Base-by-base conservation (phyloP, 2,329 filamentous ascomycete genomes). In the Davidsoniella australis region DNA sequence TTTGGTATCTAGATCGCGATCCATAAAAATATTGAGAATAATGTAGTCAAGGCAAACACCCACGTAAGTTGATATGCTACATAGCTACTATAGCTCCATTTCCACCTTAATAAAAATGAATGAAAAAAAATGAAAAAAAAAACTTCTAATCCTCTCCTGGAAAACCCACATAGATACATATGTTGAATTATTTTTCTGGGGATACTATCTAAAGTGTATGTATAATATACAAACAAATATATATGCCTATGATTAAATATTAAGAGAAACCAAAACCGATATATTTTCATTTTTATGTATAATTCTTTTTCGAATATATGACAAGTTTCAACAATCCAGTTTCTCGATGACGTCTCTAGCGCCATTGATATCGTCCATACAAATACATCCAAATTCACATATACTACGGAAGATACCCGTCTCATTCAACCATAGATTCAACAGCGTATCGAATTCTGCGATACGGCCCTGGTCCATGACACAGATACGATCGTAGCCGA, bases 401-500 rank as follows among this genome's bases (percentile, higher is more conserved):
- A 94, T 94, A 36, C 81, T 70, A 56, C 82, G 73, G 64, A 96
- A 96, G 49, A 95, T 87, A 0, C 85, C 83, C 8, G 74, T 78
- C 43, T 70, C 66, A 24, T 60, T 62, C 52, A 80, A 73, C 72
- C 82, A 96, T 53, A 98, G 67, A 41, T 68, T 71, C 40, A 82
- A 60, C 2, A 91, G 91, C 12, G 75, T 73, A 59, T 84, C 91
- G 54, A 96, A 69, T 71, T 96, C 88, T 0, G 84, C 85, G 59
- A 98, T 95, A 14, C 67, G 66, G 0, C 91, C 91, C 41, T 80
- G 73, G 58, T 96, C 89, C 88, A 98, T 94, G 57, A 98, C 91
- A 58, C 87, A 89, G 61, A 98, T 94, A 43, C 89, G 78, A 63
- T 98, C 89, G 63, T 96, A 96, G 24, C 80, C 79, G 54, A 96